These are phyloP conservation scores for Cephalotrichum gorgonifer DNA, from an alignment of 2,329 filamentous ascomycete species.

Conservation along the genomic window DNA sequence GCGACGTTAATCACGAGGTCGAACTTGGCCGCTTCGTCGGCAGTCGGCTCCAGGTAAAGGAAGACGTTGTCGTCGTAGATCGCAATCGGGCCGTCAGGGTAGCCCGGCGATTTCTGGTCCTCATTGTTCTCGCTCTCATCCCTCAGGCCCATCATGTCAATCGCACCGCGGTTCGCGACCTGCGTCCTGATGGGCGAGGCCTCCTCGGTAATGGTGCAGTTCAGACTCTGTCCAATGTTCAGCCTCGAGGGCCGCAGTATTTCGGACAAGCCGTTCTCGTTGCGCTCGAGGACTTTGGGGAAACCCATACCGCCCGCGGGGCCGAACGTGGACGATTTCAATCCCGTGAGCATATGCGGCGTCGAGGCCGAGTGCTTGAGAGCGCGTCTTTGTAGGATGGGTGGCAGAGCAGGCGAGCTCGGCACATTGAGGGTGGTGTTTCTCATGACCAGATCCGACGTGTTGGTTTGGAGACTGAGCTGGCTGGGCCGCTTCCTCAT, in stretches of 20 bases:
- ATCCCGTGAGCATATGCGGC: slow-evolving; percentile 52
- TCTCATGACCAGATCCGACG: slow-evolving; percentile 42
- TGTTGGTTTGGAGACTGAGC: slow-evolving; percentile 64
- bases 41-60: slow-evolving; percentile 70
- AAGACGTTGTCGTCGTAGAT: slow-evolving; percentile 73
- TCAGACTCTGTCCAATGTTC: slow-evolving; percentile 22
- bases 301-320: slow-evolving; percentile 55
- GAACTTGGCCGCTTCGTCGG: slow-evolving; percentile 65
- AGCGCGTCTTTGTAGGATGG: slow-evolving; percentile 51
- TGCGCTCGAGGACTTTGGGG: slow-evolving; percentile 48
- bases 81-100: slow-evolving; percentile 71
- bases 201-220: slow-evolving; percentile 40
- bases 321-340: slow-evolving; percentile 50
- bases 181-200: slow-evolving; percentile 50
- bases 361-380: slow-evolving; percentile 60
- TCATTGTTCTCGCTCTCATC: slow-evolving; percentile 63
- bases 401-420: slow-evolving; percentile 42
- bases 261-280: slow-evolving; percentile 49
- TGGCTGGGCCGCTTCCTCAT: slow-evolving; percentile 68
- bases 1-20: slow-evolving; percentile 81
- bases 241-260: slow-evolving; percentile 42
- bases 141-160: slow-evolving; percentile 46
- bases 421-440: slow-evolving; percentile 41
- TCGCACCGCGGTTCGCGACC: slow-evolving; percentile 47
- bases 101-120: slow-evolving; percentile 71